Base-by-base conservation (phyloP, 2,329 filamentous ascomycete genomes). In the Calonectria pteridis region DNA sequence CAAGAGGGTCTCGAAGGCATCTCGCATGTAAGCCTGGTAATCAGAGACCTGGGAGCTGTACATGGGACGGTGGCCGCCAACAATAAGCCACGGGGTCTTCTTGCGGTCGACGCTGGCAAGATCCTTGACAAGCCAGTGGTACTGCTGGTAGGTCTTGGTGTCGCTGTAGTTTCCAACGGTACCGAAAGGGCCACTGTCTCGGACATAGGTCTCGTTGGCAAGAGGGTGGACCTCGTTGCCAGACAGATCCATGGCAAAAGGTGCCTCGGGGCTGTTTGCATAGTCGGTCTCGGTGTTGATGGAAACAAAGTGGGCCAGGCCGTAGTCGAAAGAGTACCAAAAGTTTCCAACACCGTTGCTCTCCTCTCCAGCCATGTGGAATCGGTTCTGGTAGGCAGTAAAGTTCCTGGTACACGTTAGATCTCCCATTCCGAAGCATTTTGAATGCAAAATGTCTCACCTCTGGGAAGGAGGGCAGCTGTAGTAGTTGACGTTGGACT, bases 281-380 rank as follows among this genome's bases (percentile, higher is more conserved):
- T 85, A 89, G 79, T 89, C 88, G 53, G 88, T 89, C 77, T 89
- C 88, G 26, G 82, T 84, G 65, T 89, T 83, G 37, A 89, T 80
- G n/a, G 85, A 81, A 74, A 89, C 81, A 73, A 89, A 89, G 78
- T 89, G 88, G 3, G 86, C 87, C 20, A 89, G 82, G 67, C 83
- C 81, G 37, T 69, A 89, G 82, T 89, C 87, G 76, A 89, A 89
- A 1, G 89, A 87, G 83, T 89, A 89, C 67, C 86, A 89, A 2
- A 89, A 87, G 83, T 89, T 89, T 67, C 86, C 83, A 11, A 88
- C 86, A 43, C 88, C 88, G 5, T 85, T 85, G 7, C 83, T 84
- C 75, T 89, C 87, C 1, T 76, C 73, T 28, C 88, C 88, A 2
- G 87, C 86, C 86, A 89, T 89, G 69, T 85, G 84, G 84, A 89